Conservation (phyloP, 2,329 filamentous ascomycete species). For the Westerdykella ornata region DNA sequence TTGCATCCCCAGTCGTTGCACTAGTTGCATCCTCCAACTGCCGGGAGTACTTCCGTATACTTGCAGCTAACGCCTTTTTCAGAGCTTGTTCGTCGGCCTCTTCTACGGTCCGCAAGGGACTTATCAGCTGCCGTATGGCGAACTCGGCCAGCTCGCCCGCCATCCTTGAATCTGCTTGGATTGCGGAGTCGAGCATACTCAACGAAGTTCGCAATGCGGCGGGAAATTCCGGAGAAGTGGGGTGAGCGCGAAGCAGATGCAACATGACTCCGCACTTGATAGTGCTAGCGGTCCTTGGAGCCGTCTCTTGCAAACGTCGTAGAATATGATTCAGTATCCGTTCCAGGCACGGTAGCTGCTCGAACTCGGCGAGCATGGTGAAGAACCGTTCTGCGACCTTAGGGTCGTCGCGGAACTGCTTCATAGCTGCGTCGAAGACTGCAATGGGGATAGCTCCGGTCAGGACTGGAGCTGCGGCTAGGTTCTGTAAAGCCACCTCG, state of each 20-base stretch:
- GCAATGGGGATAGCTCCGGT: conserved; percentile 90
- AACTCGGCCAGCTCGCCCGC: conserved; percentile 40
- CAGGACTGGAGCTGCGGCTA: conserved; percentile 69
- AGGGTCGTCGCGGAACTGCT: conserved; percentile 63
- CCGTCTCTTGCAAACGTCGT: conserved; percentile 53
- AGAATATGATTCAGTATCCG: conserved; percentile 70
- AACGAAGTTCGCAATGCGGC: conserved; percentile 61
- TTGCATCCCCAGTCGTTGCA: conserved; percentile 16
- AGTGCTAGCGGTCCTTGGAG: conserved; percentile 51
- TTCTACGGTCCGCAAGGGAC: conserved; percentile 38
- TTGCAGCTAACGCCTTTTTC: conserved; percentile 45
- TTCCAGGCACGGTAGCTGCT: conserved; percentile 55
- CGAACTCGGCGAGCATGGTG: conserved; percentile 66
- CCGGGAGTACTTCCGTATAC: conserved; percentile 34
- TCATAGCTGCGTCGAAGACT: conserved; percentile 80
- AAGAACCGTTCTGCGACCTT: conserved; percentile 71
- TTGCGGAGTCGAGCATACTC: conserved; percentile 51
- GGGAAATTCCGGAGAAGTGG: conserved; percentile 64
- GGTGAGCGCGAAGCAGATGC: conserved; percentile 59
- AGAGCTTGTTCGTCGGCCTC: conserved; percentile 48
- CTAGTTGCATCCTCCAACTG: conserved; percentile 18
- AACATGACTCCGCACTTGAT: conserved; percentile 65
- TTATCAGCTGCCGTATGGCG: conserved; percentile 46
- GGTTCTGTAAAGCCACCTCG: conserved; percentile 55
- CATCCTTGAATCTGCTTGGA: conserved; percentile 32